Base-by-base conservation (phyloP, 2,329 filamentous ascomycete species). In the Colletotrichum paranaense region DNA sequence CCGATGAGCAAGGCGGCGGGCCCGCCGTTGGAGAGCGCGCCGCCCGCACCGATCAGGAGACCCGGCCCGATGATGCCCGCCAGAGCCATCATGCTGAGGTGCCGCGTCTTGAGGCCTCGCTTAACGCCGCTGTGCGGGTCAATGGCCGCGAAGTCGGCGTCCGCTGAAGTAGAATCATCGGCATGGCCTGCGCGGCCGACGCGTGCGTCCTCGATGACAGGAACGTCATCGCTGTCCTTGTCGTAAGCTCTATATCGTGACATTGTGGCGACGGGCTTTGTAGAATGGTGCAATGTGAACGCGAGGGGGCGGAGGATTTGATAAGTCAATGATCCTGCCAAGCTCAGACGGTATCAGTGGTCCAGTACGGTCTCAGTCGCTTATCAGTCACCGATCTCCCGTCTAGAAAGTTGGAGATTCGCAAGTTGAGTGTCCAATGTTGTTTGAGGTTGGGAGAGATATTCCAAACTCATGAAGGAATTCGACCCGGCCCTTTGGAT, bases 1-100 rank as follows among this genome's bases (percentile, higher is more conserved):
- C 93, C 93, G 78, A 95, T 94, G 46, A 95, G 80, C 62, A 94
- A 82, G 0, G 92, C 91, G 0, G 92, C 93, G 19, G 93, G 93
- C 0, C 93, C 93, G 68, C 92, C 93, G 55, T 87, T 89, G 14
- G 88, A 86, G 28, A 95, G 84, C 0, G 93, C 93, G 59, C 91
- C 90, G 46, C 93, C 93, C 2, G 92, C 88, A 19, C 93, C 93
- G 67, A 95, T 91, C 3, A 95, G 87, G 53, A 95, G 84, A 26
- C 93, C 93, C 4, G 93, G 92, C 0, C 93, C 93, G 73, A 88
- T 91, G 83, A 86, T 92, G 77, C 84, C 90, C 75, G 87, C 92
- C 76, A 91, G 80, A 6, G 89, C 89, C 88, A 91, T 90, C 88
- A 94, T 93, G 73, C 87, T 89, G 14, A 93, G 80, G 79, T 93